Evolutionary conservation across 345 rosid species (phyloP).

Genomic region (Aquilaria yunnanensis): DNA sequence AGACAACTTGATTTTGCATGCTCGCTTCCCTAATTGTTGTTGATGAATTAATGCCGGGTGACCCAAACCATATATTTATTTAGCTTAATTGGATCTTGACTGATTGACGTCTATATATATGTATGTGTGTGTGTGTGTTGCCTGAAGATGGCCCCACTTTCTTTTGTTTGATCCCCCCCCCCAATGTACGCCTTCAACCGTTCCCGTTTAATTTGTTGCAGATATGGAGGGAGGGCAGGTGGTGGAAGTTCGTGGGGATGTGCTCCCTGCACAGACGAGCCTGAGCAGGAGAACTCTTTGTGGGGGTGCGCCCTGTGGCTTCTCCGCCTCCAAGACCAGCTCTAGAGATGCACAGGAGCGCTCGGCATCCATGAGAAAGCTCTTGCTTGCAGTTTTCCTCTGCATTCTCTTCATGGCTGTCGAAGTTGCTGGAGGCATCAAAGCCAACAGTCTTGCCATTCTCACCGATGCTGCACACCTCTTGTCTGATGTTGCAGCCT

Average conservation of each 20-base stretch:
- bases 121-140: no score
- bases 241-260: slow-evolving; percentile 42
- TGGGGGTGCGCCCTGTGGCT: slow-evolving; percentile 49
- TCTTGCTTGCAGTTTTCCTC: slow-evolving; percentile 42
- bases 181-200: no score
- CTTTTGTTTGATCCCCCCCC: no score
- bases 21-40: no score
- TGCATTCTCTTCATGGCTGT: slow-evolving; percentile 55
- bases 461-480: slow-evolving; percentile 69
- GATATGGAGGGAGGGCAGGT: slow-evolving; percentile 24
- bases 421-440: slow-evolving; percentile 61
- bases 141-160: no score
- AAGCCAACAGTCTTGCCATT: slow-evolving; percentile 70
- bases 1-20: no score
- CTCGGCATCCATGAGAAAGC: slow-evolving; percentile 44
- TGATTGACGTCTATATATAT: neutral
- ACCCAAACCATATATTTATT: no score
- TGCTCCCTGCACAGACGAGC: slow-evolving; percentile 18
- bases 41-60: no score
- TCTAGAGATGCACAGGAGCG: slow-evolving; percentile 53
- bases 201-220: no score
- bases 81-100: neutral
- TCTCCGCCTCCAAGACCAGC: slow-evolving; percentile 38
- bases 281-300: slow-evolving; percentile 33
- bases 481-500: slow-evolving; percentile 61